Base-by-base conservation (phyloP, 228 moss, liverwort and hornwort genomes). In the Sphagnum fallax region DNA sequence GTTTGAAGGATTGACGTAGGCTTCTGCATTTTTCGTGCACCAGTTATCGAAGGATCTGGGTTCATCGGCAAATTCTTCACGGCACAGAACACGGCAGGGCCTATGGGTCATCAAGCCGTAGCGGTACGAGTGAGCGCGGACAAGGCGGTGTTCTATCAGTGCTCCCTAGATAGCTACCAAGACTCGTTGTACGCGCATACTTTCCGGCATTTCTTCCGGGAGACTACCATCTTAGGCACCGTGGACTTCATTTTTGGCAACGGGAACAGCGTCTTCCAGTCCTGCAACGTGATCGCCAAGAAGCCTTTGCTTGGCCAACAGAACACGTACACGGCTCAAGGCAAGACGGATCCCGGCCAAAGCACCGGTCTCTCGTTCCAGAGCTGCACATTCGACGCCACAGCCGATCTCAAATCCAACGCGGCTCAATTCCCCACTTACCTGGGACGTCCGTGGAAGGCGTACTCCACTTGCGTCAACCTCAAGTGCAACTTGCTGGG, bases 211-310 rank as follows among this genome's bases (percentile, higher is more conserved):
- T 84, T 70, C 74, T 88, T 74, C 72, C 77, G 82, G 0, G 69
- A 84, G 18, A 79, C 79, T 75, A 80, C 69, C 62, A 66, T 88
- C 50, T 63, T 4, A 4, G 88, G 88, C 60, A 84, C 88, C 0
- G 84, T 88, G 8, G 88, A 88, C 60, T 88, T 80, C 74, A 78
- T 88, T 5, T 88, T 88, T 61, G 88, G 88, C 0, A 88, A 84
- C 60, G 88, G 52, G 6, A 84, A 79, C 6, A 79, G 70, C 0
- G 67, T 76, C 0, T 82, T 88, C 72, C 88, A 88, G 47, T 77
- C 67, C 6, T 88, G 76, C 80, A 70, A 14, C 13, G 16, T 88
- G 65, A 1, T 82, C 4, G 84, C 88, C 48, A 67, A 48, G 6
- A 66, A 67, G 14, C 69, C 82, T 0, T 0, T 84, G 6, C 0